These are phyloP conservation scores for Fonsecaea pugnacius DNA, from an alignment of 2,329 filamentous ascomycete species.

Conservation along the genomic window DNA sequence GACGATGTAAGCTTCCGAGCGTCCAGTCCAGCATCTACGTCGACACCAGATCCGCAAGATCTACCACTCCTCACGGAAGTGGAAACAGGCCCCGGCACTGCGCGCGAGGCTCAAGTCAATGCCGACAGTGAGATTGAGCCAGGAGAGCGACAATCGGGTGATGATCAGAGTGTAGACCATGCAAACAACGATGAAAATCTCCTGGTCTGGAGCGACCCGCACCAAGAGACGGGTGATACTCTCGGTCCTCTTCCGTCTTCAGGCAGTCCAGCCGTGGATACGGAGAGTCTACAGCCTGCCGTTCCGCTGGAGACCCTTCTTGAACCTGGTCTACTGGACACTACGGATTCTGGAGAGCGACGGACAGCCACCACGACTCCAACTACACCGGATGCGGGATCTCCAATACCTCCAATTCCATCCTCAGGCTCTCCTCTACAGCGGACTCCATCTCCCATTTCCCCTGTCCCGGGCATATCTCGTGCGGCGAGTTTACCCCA, in stretches of 20 bases:
- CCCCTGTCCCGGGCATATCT: constrained; percentile 28
- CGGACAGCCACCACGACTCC: background rate
- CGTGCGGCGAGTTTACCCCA: constrained; percentile 28
- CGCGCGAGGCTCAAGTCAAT: background rate
- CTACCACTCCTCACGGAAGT: constrained; percentile 1
- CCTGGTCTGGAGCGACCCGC: background rate
- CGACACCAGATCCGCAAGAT: constrained; percentile 33
- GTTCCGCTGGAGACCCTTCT: constrained; percentile 23
- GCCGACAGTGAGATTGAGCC: background rate
- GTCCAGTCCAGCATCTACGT: constrained; percentile 24
- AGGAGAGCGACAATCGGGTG: background rate
- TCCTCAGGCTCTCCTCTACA: background rate
- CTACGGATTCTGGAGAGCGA: background rate
- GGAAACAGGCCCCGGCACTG: background rate
- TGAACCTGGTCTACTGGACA: constrained; percentile 6
- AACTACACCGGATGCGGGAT: background rate
- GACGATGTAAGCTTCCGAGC: constrained; percentile 22
- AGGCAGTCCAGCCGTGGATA: background rate
- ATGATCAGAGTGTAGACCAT: background rate
- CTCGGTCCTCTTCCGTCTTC: background rate
- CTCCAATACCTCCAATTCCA: background rate
- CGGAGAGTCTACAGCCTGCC: constrained; percentile 9
- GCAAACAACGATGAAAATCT: background rate
- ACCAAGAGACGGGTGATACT: background rate
- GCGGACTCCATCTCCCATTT: constrained; percentile 10